Evolutionary conservation across 164 flowering plant species (phyloP), one percentile per base, ranked within the genome.

Genomic region (Aristolochia fimbriata): DNA sequence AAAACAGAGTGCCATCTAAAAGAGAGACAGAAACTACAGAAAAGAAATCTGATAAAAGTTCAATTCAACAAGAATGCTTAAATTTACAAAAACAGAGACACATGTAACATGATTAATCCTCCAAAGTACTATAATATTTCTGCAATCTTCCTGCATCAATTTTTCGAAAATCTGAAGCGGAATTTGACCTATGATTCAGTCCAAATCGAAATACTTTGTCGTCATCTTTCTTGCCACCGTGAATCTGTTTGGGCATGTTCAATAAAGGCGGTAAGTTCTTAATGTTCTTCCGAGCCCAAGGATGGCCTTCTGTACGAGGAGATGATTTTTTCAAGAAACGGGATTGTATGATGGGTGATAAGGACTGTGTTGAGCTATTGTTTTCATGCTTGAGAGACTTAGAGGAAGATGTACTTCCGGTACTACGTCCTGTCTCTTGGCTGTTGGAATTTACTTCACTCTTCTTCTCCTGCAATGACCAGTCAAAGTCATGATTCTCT

Each of bases 231-330:
- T 56, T 73, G 54, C 70, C 70, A 41, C 62, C 57, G 2, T 68
- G 68, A 51, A 73, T 81, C 31, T 73, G 67, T 21, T 70, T 72
- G 33, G 80, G 73, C 46, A 77, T 73, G 15, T 73, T 61, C 19
- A 46, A 51, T 46, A 76, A 68, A 25, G 75, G 76, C 4, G 86
- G 81, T 21, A 63, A 60, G 59, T 82, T 80, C 75, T 77, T 70
- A 33, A 82, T 76, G 73, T 86, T 84, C 68, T 71, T 81, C 33
- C 60, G 45, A 19, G 77, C 89, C 67, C 71, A 77, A 9, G 81
- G 94, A 68, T 84, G 86, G 24, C 65, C 77, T 19, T 79, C 86
- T n/a, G 85, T 81, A 55, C 51, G 70, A 11, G 76, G 54, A 13
- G 77, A 58, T 20, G 76, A 55, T 45, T 60, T 60, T 59, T 68